Conservation (phyloP, 495 filamentous ascomycete species). For the Apodospora peruviana region DNA sequence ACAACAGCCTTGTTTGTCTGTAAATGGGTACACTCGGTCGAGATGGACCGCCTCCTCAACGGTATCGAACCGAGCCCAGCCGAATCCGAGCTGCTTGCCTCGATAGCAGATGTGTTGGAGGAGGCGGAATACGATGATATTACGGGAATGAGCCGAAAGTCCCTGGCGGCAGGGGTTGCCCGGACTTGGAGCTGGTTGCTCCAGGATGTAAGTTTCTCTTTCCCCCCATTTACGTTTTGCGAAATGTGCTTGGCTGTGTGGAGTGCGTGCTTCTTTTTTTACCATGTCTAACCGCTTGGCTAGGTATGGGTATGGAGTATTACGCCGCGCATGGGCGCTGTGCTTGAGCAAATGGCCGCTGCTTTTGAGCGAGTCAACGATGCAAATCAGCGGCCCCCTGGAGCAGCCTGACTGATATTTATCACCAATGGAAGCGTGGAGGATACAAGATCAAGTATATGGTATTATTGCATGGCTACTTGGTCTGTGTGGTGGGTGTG, state of each 20-base stretch:
- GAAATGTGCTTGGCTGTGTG: no score
- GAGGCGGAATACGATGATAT: conserved; percentile 1
- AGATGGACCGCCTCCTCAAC: conserved; percentile 1
- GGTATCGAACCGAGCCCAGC: not conserved
- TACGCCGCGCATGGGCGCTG: not conserved
- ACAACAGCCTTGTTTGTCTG: conserved; percentile 1
- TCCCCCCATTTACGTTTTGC: no score
- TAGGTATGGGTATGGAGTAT: not conserved
- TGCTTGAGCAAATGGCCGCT: not conserved
- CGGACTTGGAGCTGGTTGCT: not conserved
- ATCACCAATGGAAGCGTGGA: no score
- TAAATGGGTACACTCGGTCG: conserved; percentile 2
- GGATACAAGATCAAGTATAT: not conserved
- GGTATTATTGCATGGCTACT: no score
- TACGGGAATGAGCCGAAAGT: not conserved
- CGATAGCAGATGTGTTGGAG: not conserved
- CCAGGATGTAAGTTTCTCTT: not conserved
- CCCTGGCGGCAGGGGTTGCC: not conserved
- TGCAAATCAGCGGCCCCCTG: not conserved
- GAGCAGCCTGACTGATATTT: no score
- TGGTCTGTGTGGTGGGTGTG: no score
- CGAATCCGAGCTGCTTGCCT: not conserved
- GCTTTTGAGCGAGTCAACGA: not conserved
- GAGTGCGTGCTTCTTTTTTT: no score
- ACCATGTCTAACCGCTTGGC: no score